phyloP scores from a whole-genome alignment of 2,329 filamentous ascomycete species.

The Paradendryphiella salina region DNA sequence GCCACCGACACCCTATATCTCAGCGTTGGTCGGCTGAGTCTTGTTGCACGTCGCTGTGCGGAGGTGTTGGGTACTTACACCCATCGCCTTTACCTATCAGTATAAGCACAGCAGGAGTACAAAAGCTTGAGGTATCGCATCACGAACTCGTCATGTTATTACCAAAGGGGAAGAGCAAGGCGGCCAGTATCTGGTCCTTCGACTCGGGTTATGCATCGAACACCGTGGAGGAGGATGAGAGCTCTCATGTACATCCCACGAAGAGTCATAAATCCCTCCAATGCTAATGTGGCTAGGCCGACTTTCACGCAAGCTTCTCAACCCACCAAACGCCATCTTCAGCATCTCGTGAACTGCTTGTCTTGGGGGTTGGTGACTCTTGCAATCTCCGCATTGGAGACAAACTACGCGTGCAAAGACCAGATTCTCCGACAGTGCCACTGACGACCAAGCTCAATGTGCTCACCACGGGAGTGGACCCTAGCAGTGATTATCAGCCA shows the following conservation, averaged over 20 bases:
- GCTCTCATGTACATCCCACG: constrained; percentile 5
- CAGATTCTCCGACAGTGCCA: constrained; percentile 22
- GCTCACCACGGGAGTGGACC: constrained; percentile 22
- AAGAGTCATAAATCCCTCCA: not conserved
- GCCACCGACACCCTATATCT: constrained; percentile 32
- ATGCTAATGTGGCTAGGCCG: constrained; percentile 13
- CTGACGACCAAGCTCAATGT: constrained; percentile 27
- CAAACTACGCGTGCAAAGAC: constrained; percentile 7
- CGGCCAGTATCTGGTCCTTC: constrained; percentile 38
- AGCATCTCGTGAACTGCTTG: not conserved
- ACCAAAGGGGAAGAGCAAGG: constrained; percentile 25
- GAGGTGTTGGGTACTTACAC: constrained; percentile 4
- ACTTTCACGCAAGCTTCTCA: constrained; percentile 6
- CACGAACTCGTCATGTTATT: constrained; percentile 28
- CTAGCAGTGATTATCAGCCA: constrained; percentile 13
- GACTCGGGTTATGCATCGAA: constrained; percentile 43
- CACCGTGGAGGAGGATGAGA: constrained; percentile 22
- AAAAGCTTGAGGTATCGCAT: not conserved
- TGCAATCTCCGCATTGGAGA: constrained; percentile 19
- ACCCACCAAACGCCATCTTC: not conserved
- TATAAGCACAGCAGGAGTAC: not conserved
- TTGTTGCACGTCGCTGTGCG: constrained; percentile 2
- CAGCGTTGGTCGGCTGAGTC: constrained; percentile 12
- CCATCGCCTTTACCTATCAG: not conserved
- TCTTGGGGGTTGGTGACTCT: constrained; percentile 7